Evolutionary conservation across 805 yeast species (phyloP), one percentile per base, ranked within the genome.

Genomic region (Sugiyamaella smithiae): DNA sequence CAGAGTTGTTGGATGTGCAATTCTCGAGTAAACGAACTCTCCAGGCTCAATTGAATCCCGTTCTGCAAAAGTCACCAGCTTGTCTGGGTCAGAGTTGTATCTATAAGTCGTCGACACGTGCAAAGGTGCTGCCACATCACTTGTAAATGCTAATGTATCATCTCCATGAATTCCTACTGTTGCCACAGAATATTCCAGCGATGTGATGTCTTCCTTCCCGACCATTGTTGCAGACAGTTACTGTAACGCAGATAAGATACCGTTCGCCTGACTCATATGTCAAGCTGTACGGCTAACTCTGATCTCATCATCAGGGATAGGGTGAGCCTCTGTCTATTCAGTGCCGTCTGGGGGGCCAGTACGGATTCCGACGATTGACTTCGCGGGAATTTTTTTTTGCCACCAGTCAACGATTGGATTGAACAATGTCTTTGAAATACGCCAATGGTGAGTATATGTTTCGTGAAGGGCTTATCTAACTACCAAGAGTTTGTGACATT

Each of bases 21-120:
- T 59, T 46, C 97, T 74, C 0, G 96, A 86, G 65, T 90, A 91
- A 25, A 80, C 63, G 28, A 63, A 28, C 49, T 55, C 43, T 16
- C 67, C 70, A 40, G 67, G 60, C 22, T 58, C 58, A 6, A 16
- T 4, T 14, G 38, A 5, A 35, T 62, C 67, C 11, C 60, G 59
- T 24, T 52, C 60, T 32, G 66, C 65, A 2, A 64, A 67, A 5
- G 81, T 73, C 11, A 69, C 60, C 40, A 86, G 70, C 20, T 80
- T 69, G 0, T 63, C 70, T 1, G 90, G 88, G 53, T 85, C 76
- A 2, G 72, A 63, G 24, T 77, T 67, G 66, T 89, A 90, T 47
- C 78, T 73, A 65, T 71, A 89, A 0, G 96, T 90, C 1, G 97
- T 85, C 1, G 93, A 67, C 2, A 87, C 83, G 54, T 85, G 86